These are phyloP conservation scores for Hemisphaericaspora subhashii DNA, from an alignment of 1,139 yeast species.

Conservation along the genomic window DNA sequence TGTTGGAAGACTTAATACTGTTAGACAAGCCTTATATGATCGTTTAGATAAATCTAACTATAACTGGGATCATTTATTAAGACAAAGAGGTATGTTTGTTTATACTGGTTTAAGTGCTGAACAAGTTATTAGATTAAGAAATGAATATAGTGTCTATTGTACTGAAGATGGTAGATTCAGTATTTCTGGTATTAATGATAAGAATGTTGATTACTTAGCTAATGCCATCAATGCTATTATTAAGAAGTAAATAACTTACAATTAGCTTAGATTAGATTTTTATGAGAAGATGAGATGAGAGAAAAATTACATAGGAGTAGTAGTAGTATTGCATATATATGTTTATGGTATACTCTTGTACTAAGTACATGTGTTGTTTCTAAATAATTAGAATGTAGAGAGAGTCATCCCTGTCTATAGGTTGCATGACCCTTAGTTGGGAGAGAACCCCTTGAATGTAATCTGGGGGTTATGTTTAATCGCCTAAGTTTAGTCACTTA, in stretches of 20 bases:
- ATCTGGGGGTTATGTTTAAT: too few relatives aligned
- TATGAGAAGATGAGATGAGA: background rate
- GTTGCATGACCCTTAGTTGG: too few relatives aligned
- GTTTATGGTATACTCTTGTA: too few relatives aligned
- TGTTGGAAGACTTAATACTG: slow-evolving; percentile 73
- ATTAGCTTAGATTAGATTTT: background rate
- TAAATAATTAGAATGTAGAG: too few relatives aligned
- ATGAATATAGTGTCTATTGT: slow-evolving; percentile 76
- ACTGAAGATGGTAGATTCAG: slow-evolving; percentile 91
- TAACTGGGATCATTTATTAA: slow-evolving; percentile 82
- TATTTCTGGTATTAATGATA: slow-evolving; percentile 81
- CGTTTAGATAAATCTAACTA: slow-evolving; percentile 55
- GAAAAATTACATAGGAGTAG: too few relatives aligned
- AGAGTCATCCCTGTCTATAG: too few relatives aligned
- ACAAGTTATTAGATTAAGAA: slow-evolving; percentile 70
- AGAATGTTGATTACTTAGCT: slow-evolving; percentile 81
- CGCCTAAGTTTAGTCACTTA: too few relatives aligned
- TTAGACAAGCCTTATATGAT: slow-evolving; percentile 66
- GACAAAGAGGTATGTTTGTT: slow-evolving; percentile 96
- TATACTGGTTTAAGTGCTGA: slow-evolving; percentile 76
- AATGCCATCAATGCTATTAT: slow-evolving; percentile 66
- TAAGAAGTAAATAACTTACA: slow-evolving; percentile 14
- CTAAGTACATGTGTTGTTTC: too few relatives aligned
- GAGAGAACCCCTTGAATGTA: too few relatives aligned
- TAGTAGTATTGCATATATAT: too few relatives aligned